Percentiles rank a stretch among this genome's conserved stretches.
Evolutionary conservation across 169 alveolate genomes (phyloP).

Genomic region (Miamiensis avidus): DNA sequence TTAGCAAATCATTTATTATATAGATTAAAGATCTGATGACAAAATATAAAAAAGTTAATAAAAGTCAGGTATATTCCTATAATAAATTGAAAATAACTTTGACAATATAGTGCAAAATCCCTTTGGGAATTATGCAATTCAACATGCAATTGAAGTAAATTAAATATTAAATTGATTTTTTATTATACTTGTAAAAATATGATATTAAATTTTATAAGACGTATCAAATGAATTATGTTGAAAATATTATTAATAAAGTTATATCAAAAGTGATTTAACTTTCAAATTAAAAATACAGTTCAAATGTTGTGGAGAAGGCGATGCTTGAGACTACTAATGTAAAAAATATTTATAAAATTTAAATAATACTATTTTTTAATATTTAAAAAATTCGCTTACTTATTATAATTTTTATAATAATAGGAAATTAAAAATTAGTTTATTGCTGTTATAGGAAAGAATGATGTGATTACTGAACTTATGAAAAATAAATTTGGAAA

Average conservation of each 20-base stretch:
- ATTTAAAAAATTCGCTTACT: too few relatives aligned
- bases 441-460: too few relatives aligned
- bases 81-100: constrained; percentile 13
- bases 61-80: not conserved
- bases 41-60: constrained; percentile 13
- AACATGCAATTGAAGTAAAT: constrained; percentile 32
- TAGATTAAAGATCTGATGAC: constrained; percentile 17
- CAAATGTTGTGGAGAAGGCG: not conserved
- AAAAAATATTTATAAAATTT: too few relatives aligned
- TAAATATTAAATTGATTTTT: too few relatives aligned
- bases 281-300: not conserved
- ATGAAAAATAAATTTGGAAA: not conserved
- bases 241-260: too few relatives aligned
- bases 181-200: too few relatives aligned
- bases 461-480: not conserved
- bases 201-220: not conserved
- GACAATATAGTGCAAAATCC: constrained; percentile 28
- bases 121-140: constrained; percentile 32
- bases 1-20: too few relatives aligned
- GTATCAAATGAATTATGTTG: not conserved
- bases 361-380: not conserved
- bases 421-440: not conserved
- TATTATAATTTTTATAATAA: too few relatives aligned
- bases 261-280: not conserved
- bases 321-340: not conserved